A percentile compares a stretch with the other conserved stretches of the same genome.
These are phyloP conservation scores for Neofusicoccum ribis DNA, from an alignment of 2,329 filamentous ascomycete species.

Conservation along the genomic window DNA sequence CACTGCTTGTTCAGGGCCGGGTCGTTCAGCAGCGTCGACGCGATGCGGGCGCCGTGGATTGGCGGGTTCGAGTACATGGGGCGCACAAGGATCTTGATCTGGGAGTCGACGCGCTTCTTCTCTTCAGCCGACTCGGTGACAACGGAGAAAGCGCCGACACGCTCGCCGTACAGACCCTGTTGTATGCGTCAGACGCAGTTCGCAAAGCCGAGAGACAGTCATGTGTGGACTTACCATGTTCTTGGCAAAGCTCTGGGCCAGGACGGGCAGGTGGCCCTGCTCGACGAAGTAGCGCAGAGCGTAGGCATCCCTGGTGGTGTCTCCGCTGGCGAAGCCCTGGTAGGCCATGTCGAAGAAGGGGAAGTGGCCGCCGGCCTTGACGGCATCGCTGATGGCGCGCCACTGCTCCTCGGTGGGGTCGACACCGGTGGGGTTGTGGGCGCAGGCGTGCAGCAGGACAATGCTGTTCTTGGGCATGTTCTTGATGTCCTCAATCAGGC, in stretches of 20 bases:
- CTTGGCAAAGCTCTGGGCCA: constrained; percentile 96
- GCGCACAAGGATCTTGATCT: constrained; percentile 97
- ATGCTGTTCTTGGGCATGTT: constrained; percentile 81
- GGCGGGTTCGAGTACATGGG: constrained; percentile 98
- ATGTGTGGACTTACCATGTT: constrained; percentile 72
- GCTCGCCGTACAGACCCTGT: constrained; percentile 95
- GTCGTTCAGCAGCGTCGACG: constrained; percentile 87
- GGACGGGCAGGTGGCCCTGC: constrained; percentile 83
- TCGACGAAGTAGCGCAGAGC: constrained; percentile 90
- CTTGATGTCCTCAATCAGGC: constrained; percentile 88
- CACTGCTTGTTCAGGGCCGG: constrained; percentile 85
- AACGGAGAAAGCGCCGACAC: constrained; percentile 94
- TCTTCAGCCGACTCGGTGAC: constrained; percentile 82
- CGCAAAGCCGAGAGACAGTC: neutral
- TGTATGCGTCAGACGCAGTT: constrained; percentile 21
- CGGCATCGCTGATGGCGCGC: constrained; percentile 81
- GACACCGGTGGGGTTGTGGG: constrained; percentile 96
- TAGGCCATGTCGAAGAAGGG: constrained; percentile 99
- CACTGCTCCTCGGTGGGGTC: constrained; percentile 92
- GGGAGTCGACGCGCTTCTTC: constrained; percentile 93
- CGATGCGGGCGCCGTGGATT: constrained; percentile 92
- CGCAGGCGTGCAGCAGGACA: constrained; percentile 93
- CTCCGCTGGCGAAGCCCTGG: constrained; percentile 93
- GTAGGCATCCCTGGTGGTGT: constrained; percentile 91
- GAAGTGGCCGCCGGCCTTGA: constrained; percentile 85